phyloP scores from a whole-genome alignment of 257 asterid species.

The Nicotiana noctiflora region DNA sequence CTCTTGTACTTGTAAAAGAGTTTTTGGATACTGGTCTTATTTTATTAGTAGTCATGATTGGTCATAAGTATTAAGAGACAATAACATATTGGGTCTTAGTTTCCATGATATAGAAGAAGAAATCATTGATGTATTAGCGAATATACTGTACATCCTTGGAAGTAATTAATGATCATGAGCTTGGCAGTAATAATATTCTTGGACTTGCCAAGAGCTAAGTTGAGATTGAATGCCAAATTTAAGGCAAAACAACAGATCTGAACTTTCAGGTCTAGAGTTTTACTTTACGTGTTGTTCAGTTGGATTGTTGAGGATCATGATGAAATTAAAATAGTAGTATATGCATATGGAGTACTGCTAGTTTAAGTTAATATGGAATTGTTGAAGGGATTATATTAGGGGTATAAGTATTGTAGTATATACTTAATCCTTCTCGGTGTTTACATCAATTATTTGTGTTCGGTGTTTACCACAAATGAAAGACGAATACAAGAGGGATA shows the following conservation, averaged over 20 bases:
- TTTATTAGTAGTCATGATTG: too few species aligned
- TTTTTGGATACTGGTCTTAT: too few species aligned
- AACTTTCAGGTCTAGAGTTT: background rate
- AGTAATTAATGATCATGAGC: background rate
- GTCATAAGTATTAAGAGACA: background rate
- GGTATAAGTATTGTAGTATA: too few species aligned
- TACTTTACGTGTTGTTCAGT: background rate
- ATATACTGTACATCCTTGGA: background rate
- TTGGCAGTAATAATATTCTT: background rate
- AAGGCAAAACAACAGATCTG: background rate
- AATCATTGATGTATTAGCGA: background rate
- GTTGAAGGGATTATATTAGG: background rate
- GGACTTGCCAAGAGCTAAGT: background rate
- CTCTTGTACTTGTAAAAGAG: background rate
- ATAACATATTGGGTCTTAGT: background rate
- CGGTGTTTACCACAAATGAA: too few species aligned
- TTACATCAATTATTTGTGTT: too few species aligned
- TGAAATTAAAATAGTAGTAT: background rate
- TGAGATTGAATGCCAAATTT: background rate
- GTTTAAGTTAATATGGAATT: background rate
- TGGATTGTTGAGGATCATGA: background rate
- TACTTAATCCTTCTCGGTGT: too few species aligned
- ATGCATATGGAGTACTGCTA: background rate
- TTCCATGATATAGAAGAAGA: background rate
- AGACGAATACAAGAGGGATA: too few species aligned